These are phyloP conservation scores for Penicillium daleae DNA, from an alignment of 495 filamentous ascomycete species.

Conservation along the genomic window DNA sequence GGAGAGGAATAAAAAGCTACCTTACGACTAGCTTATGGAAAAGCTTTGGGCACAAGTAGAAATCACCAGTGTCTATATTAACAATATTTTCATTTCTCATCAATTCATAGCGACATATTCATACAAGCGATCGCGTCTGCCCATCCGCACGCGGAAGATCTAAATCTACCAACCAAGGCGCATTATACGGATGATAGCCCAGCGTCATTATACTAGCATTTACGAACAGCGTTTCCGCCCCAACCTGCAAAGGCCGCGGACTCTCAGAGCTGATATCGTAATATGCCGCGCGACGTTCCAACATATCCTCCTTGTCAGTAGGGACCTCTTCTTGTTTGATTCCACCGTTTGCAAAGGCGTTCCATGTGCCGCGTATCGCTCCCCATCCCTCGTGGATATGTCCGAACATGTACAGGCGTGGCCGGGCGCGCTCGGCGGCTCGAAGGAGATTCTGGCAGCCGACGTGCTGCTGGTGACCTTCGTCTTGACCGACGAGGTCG, in stretches of 20 bases:
- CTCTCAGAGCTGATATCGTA: constrained; percentile 44
- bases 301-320: constrained; percentile 42
- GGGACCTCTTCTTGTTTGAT: constrained; percentile 31
- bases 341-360: constrained; percentile 20
- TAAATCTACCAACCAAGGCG: constrained; percentile 67
- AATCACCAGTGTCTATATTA: too few relatives aligned
- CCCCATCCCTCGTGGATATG: constrained; percentile 76
- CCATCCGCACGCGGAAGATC: constrained; percentile 47
- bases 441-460: constrained; percentile 53
- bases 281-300: constrained; percentile 47
- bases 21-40: too few relatives aligned
- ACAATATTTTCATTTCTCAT: constrained; percentile 14
- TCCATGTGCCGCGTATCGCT: constrained; percentile 62
- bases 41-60: too few relatives aligned
- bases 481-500: constrained; percentile 46
- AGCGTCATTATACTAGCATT: constrained; percentile 68
- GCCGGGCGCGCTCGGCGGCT: constrained; percentile 49
- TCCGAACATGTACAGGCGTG: constrained; percentile 61
- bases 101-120: constrained; percentile 3
- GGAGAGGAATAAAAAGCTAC: too few relatives aligned
- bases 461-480: constrained; percentile 32
- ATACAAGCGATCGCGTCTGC: neutral
- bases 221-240: constrained; percentile 69
- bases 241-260: constrained; percentile 41
- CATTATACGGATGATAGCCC: constrained; percentile 53